Base-by-base conservation (phyloP, 2,329 filamentous ascomycete genomes). In the Cladophialophora bantiana region DNA sequence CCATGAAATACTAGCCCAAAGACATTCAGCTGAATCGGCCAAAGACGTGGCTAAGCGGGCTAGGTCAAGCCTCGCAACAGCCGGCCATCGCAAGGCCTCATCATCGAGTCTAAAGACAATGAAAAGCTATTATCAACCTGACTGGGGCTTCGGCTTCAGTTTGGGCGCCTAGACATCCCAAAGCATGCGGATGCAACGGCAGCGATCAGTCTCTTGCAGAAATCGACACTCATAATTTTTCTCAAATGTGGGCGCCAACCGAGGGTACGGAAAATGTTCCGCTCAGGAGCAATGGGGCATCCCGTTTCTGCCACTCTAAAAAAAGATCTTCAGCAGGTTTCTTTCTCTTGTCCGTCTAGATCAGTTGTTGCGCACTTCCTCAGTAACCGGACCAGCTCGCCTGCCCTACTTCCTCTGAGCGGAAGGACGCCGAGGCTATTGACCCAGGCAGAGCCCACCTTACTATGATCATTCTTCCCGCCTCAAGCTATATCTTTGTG, bases 191-290 rank as follows among this genome's bases (percentile, higher is more conserved):
- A 50, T 50, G 20, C 13, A 26, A 26, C 45, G 45, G 45, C 45
- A 31, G 45, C 18, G 10, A 50, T 13, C 45, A 31, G 32, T 42
- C 31, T 55, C 42, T 32, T 48, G 18, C 54, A 36, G 18, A 59
- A 4, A 26, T 42, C 20, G 18, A 45, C 15, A 18, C 9, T n/a
- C 34, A n/a, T 26, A 57, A 36, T 36, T 50, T 7, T 31, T 50
- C 9, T 31, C 18, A 20, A 26, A 26, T 12, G 45, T 50, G 45
- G 45, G 18, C 20, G 50, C 52, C 48, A 57, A 57, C 52, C 40
- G 58, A 50, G 4, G 31, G n/a, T 26, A 57, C 63, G 63, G 63
- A 65, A 61, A 13, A 12, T 10, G n/a, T 65, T 65, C 63, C 63
- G 63, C 63, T 7, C 45, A 9, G 10, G 26, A 12, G 20, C 45